A percentile compares a stretch with the other conserved stretches of the same genome.
phyloP scores from a whole-genome alignment of 179 eudicot species.

The Pouteria campechiana region DNA sequence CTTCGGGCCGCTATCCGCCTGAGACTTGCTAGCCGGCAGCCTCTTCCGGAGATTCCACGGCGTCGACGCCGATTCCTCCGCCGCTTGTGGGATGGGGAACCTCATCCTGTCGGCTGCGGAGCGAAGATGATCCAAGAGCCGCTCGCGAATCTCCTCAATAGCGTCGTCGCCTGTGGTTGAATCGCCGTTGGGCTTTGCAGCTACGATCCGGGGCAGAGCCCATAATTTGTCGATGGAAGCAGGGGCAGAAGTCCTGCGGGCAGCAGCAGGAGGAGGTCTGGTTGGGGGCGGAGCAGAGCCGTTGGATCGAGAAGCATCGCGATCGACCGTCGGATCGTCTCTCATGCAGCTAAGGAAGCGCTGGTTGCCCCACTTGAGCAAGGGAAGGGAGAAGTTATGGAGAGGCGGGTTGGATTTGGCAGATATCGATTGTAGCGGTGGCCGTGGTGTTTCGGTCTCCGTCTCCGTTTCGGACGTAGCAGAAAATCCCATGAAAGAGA shows the following conservation, averaged over 20 bases:
- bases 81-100: constrained; percentile 7
- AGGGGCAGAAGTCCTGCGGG: no score
- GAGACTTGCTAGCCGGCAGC: constrained; percentile 37
- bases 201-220: no score
- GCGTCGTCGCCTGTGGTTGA: constrained; percentile 2
- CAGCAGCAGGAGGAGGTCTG: no score
- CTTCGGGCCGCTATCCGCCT: constrained; percentile 10
- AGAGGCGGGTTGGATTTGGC: no score
- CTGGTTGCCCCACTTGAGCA: constrained; percentile 19
- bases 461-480: no score
- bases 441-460: no score
- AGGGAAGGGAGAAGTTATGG: constrained; percentile 24
- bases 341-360: constrained; percentile 15
- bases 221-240: no score
- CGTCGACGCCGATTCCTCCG: constrained; percentile 4
- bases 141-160: constrained; percentile 28
- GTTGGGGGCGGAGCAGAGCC: not conserved
- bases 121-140: constrained; percentile 35
- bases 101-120: constrained; percentile 30
- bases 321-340: not conserved
- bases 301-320: not conserved
- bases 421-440: no score
- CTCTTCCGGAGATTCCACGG: constrained; percentile 63
- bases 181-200: not conserved
- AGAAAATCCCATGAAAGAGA: no score